These are phyloP conservation scores for Microdochium nivale DNA, from an alignment of 2,329 filamentous ascomycete species.

Conservation along the genomic window DNA sequence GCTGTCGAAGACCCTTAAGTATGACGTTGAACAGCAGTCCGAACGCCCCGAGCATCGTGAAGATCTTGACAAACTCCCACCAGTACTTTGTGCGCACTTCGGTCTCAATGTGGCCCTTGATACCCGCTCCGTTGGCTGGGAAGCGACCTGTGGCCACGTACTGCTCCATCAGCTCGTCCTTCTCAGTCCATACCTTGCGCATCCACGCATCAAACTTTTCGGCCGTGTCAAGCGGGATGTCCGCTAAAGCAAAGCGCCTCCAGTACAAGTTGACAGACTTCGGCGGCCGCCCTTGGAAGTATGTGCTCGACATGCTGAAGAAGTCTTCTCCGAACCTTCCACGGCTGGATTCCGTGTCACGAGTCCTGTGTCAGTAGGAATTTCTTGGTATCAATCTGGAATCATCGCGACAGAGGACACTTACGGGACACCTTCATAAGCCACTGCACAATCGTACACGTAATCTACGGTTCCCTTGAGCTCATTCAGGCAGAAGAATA, in stretches of 20 bases:
- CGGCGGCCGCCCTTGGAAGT: conserved; percentile 79
- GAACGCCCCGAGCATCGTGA: conserved; percentile 36
- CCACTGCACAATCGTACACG: conserved; percentile 88
- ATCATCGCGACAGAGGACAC: conserved; percentile 27
- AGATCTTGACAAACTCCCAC: conserved; percentile 48
- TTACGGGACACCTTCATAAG: conserved; percentile 88
- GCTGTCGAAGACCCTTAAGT: conserved; percentile 10
- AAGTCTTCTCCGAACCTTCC: conserved; percentile 83
- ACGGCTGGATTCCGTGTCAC: conserved; percentile 42
- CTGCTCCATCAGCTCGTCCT: conserved; percentile 80
- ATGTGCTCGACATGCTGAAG: conserved; percentile 80
- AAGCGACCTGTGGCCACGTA: conserved; percentile 73
- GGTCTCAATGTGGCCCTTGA: conserved; percentile 45
- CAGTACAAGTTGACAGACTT: conserved; percentile 97
- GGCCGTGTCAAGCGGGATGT: conserved; percentile 71
- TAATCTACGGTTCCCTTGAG: conserved; percentile 68
- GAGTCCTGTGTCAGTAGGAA: no score
- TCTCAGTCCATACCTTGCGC: conserved; percentile 80
- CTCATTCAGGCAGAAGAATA: conserved; percentile 71
- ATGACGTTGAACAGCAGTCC: conserved; percentile 30
- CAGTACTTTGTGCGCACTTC: conserved; percentile 44
- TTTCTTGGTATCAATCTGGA: neutral
- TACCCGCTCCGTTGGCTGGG: conserved; percentile 54
- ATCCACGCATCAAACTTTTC: conserved; percentile 80
- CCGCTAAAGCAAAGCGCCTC: conserved; percentile 71